Conservation (phyloP, 1,139 yeast species). For the Lodderomyces elongisporus region DNA sequence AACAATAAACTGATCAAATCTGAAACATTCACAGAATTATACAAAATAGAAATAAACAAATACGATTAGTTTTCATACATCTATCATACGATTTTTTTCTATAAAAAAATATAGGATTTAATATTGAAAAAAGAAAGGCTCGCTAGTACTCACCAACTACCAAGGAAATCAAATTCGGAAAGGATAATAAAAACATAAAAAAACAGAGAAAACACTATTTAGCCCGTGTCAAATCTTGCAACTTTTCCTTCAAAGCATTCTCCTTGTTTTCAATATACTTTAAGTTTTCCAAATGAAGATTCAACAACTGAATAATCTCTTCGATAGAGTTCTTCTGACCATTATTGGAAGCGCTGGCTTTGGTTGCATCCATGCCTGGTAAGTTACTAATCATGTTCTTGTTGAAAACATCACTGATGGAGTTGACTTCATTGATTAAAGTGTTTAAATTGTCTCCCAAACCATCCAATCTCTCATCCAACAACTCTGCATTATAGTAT, state of each 20-base stretch:
- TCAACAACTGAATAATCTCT: conserved; percentile 73
- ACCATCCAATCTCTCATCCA: conserved; percentile 76
- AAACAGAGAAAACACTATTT: no score
- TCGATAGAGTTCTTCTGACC: conserved; percentile 27
- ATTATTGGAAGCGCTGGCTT: conserved; percentile 17
- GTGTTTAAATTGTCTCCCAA: conserved; percentile 73
- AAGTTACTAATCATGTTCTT: conserved; percentile 35
- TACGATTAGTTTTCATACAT: no score
- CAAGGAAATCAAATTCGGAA: no score
- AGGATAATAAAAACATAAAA: no score
- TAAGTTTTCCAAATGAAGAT: conserved; percentile 84
- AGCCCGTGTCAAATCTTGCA: conserved; percentile 32
- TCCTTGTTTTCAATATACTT: conserved; percentile 82
- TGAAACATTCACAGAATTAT: no score
- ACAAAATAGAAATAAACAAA: no score
- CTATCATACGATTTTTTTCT: no score
- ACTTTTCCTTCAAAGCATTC: conserved; percentile 59
- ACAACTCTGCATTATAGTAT: conserved; percentile 77
- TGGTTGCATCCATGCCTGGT: conserved; percentile 7
- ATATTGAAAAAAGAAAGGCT: no score
- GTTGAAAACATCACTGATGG: conserved; percentile 78
- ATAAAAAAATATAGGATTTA: no score
- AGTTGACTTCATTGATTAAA: conserved; percentile 79
- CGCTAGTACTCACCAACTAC: no score
- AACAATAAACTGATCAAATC: no score